Percentiles rank a stretch among this genome's conserved stretches.
These are phyloP conservation scores for Paraphaeosphaeria minitans DNA, from an alignment of 2,329 filamentous ascomycete genomes.

Conservation along the genomic window DNA sequence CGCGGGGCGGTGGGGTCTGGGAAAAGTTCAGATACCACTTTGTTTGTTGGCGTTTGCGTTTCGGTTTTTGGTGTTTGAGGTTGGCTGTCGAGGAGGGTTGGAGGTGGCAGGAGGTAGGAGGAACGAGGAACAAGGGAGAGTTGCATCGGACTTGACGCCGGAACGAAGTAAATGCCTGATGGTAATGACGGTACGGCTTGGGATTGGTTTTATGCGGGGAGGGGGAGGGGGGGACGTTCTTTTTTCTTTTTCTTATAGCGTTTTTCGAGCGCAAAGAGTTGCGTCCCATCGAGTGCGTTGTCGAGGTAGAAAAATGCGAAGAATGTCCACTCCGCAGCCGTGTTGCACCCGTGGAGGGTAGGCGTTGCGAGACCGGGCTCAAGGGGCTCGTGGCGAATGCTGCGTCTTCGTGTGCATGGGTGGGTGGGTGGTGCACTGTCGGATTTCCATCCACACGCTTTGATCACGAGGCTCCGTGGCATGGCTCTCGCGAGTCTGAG, in stretches of 20 bases:
- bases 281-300: not conserved
- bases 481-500: no score
- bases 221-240: no score
- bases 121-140: not conserved
- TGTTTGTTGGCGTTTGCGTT: slow-evolving; percentile 14
- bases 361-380: no score
- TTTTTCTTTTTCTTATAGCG: no score
- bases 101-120: no score
- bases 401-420: no score
- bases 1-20: slow-evolving; percentile 10
- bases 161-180: not conserved
- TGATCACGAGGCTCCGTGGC: no score
- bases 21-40: slow-evolving; percentile 32
- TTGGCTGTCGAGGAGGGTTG: not conserved
- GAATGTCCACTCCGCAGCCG: not conserved
- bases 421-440: no score
- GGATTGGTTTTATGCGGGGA: not conserved
- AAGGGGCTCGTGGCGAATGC: no score
- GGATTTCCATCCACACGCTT: no score
- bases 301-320: slow-evolving; percentile 1
- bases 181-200: slow-evolving; percentile 1
- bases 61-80: not conserved
- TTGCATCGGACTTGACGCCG: not conserved
- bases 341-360: not conserved
- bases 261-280: not conserved